Evolutionary conservation across 163 green algal genomes (phyloP).

Genomic region (Scenedesmus sp.): DNA sequence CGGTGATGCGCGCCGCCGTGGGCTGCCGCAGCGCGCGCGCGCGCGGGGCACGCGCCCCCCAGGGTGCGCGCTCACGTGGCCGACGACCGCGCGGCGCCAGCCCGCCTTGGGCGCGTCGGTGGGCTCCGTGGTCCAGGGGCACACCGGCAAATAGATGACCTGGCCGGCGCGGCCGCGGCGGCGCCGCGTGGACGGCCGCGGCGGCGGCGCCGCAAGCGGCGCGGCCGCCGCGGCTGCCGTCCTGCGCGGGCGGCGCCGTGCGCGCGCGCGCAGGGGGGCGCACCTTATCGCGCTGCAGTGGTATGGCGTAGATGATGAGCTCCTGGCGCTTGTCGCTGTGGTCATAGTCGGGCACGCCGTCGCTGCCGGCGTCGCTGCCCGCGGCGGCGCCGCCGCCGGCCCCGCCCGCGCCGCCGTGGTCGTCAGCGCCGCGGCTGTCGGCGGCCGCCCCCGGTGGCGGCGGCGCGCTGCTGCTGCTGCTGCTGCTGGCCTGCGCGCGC

Average conservation of each 20-base stretch:
- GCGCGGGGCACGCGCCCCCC: no score
- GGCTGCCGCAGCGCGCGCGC: background rate
- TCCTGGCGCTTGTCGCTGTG: conserved; percentile 14
- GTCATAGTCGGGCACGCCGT: conserved; percentile 2
- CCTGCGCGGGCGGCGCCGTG: no score
- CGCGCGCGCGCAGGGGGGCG: no score
- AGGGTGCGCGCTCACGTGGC: conserved; percentile 24
- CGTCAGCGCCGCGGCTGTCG: background rate
- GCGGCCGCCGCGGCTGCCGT: background rate
- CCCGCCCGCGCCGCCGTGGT: background rate
- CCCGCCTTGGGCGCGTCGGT: conserved; percentile 24
- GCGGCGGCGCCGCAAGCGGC: no score
- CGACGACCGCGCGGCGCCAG: conserved; percentile 19
- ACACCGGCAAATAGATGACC: conserved; percentile 45
- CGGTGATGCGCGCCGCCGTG: background rate
- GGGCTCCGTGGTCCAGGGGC: conserved; percentile 32
- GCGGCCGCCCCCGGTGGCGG: background rate
- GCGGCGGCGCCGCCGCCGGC: no score
- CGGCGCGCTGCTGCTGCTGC: conserved; percentile 21
- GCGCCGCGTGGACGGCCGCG: no score
- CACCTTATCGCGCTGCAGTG: conserved; percentile 22
- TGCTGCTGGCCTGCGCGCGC: background rate
- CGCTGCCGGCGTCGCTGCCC: background rate
- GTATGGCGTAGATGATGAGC: conserved; percentile 42
- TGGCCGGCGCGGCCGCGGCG: background rate